phyloP scores from a whole-genome alignment of 1,139 yeast species.

The Debaryomycetaceae sp. region DNA sequence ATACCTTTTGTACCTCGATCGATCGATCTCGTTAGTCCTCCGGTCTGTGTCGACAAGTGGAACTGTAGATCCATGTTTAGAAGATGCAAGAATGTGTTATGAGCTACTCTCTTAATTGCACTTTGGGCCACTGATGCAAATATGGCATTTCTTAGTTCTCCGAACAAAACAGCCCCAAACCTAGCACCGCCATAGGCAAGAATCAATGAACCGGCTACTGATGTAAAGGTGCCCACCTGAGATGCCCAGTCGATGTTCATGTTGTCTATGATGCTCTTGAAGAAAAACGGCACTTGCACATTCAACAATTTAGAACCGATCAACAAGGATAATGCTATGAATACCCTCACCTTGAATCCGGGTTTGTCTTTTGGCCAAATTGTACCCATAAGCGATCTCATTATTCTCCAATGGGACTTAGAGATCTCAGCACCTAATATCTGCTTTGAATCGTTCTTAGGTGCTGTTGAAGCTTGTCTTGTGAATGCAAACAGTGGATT shows the following conservation, averaged over 20 bases:
- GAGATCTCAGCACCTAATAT: constrained; percentile 23
- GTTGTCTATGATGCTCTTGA: constrained; percentile 82
- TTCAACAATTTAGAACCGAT: constrained; percentile 80
- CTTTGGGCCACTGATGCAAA: constrained; percentile 95
- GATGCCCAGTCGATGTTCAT: constrained; percentile 89
- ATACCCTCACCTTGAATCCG: constrained; percentile 70
- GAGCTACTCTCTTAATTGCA: constrained; percentile 88
- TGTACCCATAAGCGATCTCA: constrained; percentile 63
- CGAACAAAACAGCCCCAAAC: constrained; percentile 90
- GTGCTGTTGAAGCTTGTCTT: constrained; percentile 15
- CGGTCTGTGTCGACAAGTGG: constrained; percentile 90
- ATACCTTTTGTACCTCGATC: constrained; percentile 98
- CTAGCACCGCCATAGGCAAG: constrained; percentile 92
- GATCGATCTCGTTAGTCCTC: constrained; percentile 92
- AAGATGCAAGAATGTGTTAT: constrained; percentile 80
- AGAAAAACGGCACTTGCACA: constrained; percentile 94
- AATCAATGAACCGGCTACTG: constrained; percentile 69
- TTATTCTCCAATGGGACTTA: constrained; percentile 58
- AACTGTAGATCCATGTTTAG: constrained; percentile 83
- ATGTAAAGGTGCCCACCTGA: constrained; percentile 56
- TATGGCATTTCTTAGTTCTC: constrained; percentile 90
- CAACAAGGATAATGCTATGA: constrained; percentile 67
- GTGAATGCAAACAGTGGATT: background rate
- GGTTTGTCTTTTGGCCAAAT: constrained; percentile 86
- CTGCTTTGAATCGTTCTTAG: constrained; percentile 16